Base-by-base conservation (phyloP, 2,329 filamentous ascomycete genomes). In the Triangularia setosa region DNA sequence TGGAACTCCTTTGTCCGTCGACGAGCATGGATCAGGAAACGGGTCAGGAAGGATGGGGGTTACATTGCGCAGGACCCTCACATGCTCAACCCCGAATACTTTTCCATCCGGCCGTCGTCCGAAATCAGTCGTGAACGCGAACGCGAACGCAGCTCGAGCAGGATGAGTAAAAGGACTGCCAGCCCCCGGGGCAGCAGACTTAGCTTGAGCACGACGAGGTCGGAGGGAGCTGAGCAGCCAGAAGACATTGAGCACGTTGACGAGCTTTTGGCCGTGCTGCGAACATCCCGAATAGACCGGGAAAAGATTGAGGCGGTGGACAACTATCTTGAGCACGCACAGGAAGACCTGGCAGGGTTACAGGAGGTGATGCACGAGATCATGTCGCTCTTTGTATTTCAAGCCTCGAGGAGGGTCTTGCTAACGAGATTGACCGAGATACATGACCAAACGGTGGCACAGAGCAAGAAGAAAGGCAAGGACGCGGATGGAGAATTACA, bases 1-100 rank as follows among this genome's bases (percentile, higher is more conserved):
- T 97, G 92, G 77, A 94, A 93, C 75, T 96, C 92, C 1, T 99
- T 94, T 73, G 95, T 97, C n/a, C 84, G 95, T 35, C 83, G 95
- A 69, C 85, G 95, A 67, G 87, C 92, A 23, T 99, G 95, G 95
- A 87, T 94, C 62, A 84, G 95, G 53, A 90, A 91, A 75, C 84
- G 95, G 33, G 83, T 90, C 60, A 91, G 90, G 77, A 85, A 86
- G 73, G 80, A 74, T 12, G 74, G 78, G 4, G 79, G 83, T 56
- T 74, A 70, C 59, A 23, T 64, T 30, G 60, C 80, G 44, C 75
- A 77, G 58, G 83, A 88, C 68, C 84, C 85, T 0, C 87, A 92
- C 70, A 84, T 88, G 78, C 80, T 93, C 63, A 91, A 86, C 67
- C 80, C 86, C 1, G 90, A 94, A 67, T 96, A 96, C 74, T 96